These are phyloP conservation scores for Termitomyces sp. DNA, from an alignment of 768 basidiomycete genomes.

Conservation along the genomic window DNA sequence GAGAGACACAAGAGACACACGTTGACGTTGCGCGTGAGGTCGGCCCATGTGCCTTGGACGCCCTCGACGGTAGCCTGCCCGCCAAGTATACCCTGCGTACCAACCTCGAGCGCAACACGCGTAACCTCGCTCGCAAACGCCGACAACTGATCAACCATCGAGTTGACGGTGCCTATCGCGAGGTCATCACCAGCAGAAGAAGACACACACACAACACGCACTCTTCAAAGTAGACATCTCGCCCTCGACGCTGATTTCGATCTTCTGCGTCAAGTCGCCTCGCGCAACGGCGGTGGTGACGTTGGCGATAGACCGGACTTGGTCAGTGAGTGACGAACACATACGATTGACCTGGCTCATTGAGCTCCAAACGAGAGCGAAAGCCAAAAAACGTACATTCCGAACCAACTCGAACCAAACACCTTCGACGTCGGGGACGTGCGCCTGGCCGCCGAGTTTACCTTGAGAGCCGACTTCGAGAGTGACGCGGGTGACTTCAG, in stretches of 20 bases:
- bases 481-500: slow-evolving; percentile 81
- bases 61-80: slow-evolving; percentile 89
- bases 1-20: slow-evolving; percentile 28
- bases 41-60: slow-evolving; percentile 91
- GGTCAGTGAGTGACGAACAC: slow-evolving; percentile 76
- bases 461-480: slow-evolving; percentile 86
- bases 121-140: slow-evolving; percentile 84
- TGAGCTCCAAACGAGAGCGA: too few relatives aligned
- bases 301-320: slow-evolving; percentile 77
- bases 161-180: slow-evolving; percentile 69
- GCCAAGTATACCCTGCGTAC: slow-evolving; percentile 86
- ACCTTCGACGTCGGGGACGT: slow-evolving; percentile 88
- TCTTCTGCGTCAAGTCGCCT: slow-evolving; percentile 89
- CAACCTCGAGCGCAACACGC: slow-evolving; percentile 83
- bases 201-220: slow-evolving; percentile 10
- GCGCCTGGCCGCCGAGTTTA: slow-evolving; percentile 83
- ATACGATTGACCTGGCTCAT: slow-evolving; percentile 61
- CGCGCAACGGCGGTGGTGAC: slow-evolving; percentile 89
- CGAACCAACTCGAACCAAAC: slow-evolving; percentile 82
- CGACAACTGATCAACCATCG: slow-evolving; percentile 90
- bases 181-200: not conserved
- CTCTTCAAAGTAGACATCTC: slow-evolving; percentile 82
- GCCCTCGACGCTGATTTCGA: slow-evolving; percentile 82
- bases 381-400: too few relatives aligned
- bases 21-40: slow-evolving; percentile 87